Evolutionary conservation across 2,329 filamentous ascomycete genomes (phyloP), one percentile per base, ranked within the genome.

Genomic region (Ceratocystiopsis sp.): DNA sequence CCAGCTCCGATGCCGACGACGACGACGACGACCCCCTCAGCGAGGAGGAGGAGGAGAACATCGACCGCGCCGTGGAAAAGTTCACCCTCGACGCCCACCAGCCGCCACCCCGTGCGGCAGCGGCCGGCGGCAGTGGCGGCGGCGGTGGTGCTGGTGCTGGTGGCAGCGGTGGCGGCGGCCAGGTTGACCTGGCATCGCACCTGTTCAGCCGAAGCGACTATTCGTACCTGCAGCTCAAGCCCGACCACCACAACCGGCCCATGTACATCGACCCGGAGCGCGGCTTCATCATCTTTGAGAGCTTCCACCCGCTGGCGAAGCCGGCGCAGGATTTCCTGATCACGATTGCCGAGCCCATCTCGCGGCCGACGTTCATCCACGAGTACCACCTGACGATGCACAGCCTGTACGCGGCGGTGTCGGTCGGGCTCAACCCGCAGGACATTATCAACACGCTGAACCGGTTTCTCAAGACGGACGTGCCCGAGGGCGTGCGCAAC

Each of bases 241-340:
- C 80, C 4, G 89, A 96, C 59, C 86, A 93, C 63, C 75, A 79
- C 49, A 85, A 87, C 55, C 79, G 91, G 15, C 91, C 91, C 15
- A 70, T 96, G 46, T 96, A 86, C 84, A 91, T 98, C 52, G 86
- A 95, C 37, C 84, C 86, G 3, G 68, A 80, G 39, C 84, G 82
- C 56, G 86, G 84, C 34, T 78, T 80, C 49, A 91, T 96, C 56
- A 91, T 93, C 29, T 69, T 96, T 37, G 89, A 98, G 66, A 93
- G 86, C 53, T 96, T 95, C 64, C 89, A 84, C 42, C 83, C 87
- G 3, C 68, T 91, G 45, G 86, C 89, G 45, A 73, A 80, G 45
- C 80, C 87, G 55, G 89, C 85, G 0, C 86, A 94, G 57, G 86
- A 94, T 58, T 94, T 98, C 57, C 68, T 98, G 46, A 94, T 93